Evolutionary conservation across 176 grass and related monocot species (phyloP).

Genomic region (Tuctoria greenei): DNA sequence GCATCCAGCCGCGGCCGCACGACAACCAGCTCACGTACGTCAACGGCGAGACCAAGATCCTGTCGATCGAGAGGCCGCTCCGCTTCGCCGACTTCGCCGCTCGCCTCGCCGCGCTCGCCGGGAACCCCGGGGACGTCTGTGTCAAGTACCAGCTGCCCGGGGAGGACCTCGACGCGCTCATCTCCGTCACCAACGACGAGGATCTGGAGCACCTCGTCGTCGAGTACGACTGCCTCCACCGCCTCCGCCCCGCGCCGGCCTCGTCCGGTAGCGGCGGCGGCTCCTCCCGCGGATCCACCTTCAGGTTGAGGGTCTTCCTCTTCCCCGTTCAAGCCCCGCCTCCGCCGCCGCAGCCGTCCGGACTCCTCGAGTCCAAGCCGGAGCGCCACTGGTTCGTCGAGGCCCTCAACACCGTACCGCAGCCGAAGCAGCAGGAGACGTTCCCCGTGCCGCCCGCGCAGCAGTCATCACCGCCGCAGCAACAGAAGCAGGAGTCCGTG

Average conservation of each 20-base stretch:
- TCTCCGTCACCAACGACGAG: constrained; percentile 96
- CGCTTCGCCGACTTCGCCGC: constrained; percentile 63
- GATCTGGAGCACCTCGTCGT: constrained; percentile 84
- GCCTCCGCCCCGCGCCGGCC: constrained; percentile 40
- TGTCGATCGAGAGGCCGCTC: constrained; percentile 72
- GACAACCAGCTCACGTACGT: constrained; percentile 91
- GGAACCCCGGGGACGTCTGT: constrained; percentile 44
- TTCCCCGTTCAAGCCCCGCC: constrained; percentile 57
- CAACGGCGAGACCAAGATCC: constrained; percentile 97
- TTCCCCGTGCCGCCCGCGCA: constrained; percentile 11
- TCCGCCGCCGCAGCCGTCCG: constrained; percentile 41
- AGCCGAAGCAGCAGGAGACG: constrained; percentile 28
- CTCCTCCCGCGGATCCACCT: constrained; percentile 40
- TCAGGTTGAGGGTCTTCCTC: constrained; percentile 85
- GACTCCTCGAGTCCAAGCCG: constrained; percentile 54
- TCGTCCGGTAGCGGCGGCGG: constrained; percentile 35
- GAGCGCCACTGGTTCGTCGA: constrained; percentile 82
- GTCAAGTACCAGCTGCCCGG: constrained; percentile 97
- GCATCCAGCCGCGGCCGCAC: constrained; percentile 80
- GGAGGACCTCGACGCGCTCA: constrained; percentile 97
- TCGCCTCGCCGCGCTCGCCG: constrained; percentile 43
- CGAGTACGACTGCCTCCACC: constrained; percentile 87
- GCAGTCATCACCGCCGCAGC: neutral
- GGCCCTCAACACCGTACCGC: constrained; percentile 54
- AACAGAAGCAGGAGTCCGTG: constrained; percentile 38